phyloP scores from a whole-genome alignment of 371 early-diverging fungal genomes.

The Coemansia sp. region DNA sequence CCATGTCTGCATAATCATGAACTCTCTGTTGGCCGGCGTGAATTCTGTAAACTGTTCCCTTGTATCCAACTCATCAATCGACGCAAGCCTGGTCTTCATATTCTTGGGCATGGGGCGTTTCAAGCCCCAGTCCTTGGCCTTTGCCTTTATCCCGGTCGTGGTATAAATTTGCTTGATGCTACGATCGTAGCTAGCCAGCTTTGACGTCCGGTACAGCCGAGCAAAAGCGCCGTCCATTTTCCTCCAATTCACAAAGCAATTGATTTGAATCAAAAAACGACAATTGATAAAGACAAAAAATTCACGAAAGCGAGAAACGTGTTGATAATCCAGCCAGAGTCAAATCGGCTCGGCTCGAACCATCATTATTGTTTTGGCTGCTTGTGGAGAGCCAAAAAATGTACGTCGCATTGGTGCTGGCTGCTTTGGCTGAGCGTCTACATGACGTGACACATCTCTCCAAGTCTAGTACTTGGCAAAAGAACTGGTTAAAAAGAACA shows the following conservation, averaged over 20 bases:
- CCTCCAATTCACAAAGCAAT: too few species aligned
- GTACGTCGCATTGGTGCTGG: too few species aligned
- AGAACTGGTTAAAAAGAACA: not conserved
- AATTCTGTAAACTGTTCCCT: constrained; percentile 73
- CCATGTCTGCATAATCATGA: constrained; percentile 28
- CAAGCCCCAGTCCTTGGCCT: constrained; percentile 74
- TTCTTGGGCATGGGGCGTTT: constrained; percentile 71
- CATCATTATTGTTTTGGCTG: too few species aligned
- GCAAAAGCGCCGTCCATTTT: constrained; percentile 75
- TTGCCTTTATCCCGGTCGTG: constrained; percentile 46
- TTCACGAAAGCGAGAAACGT: too few species aligned
- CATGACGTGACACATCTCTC: not conserved
- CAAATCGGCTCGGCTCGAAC: too few species aligned
- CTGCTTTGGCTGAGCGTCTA: too few species aligned
- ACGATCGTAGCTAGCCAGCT: constrained; percentile 69
- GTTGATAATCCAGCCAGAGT: too few species aligned
- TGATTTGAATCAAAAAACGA: not conserved
- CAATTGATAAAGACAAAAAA: too few species aligned
- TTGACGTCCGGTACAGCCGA: constrained; percentile 66
- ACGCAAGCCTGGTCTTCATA: constrained; percentile 60
- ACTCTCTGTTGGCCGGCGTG: constrained; percentile 58
- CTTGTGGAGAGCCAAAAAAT: too few species aligned
- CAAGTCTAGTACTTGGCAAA: not conserved
- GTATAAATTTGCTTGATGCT: constrained; percentile 71
- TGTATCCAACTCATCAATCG: constrained; percentile 67